Evolutionary conservation across 345 rosid genomes (phyloP), one percentile per base, ranked within the genome.

Genomic region (Salix caprea): DNA sequence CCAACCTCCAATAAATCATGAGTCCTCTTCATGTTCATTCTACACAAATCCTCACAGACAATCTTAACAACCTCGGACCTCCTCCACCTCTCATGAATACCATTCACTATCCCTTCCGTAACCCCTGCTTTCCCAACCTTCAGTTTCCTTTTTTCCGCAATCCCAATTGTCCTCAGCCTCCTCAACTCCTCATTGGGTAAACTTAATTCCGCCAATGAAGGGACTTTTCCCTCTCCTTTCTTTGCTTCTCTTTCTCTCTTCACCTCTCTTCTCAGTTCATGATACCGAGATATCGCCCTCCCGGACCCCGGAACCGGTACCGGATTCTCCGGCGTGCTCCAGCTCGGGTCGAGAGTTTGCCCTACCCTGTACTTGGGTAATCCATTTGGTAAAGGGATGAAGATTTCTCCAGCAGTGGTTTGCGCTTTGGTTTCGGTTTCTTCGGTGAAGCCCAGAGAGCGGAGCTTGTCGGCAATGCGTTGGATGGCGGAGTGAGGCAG

Each of bases 61-160:
- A 95, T 87, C 93, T 86, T 95, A 8, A 93, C 96, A 46, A 95
- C 89, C 76, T 95, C 97, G 16, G 82, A 50, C 69, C 84, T 86
- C 78, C 93, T 87, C 99, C 99, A 95, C 84, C 99, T 86, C 90
- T 95, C 99, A 58, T 95, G 97, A 70, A 93, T 93, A 79, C 97
- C 97, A 85, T 93, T 95, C 78, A 95, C 96, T 19, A 95, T 88
- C 75, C 99, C 99, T 81, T 95, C 99, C 4, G 99, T 95, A 28
- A 95, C 86, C 73, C 99, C 99, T 0, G 94, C 96, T 77, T 91
- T 93, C 37, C 99, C 99, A 8, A 95, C 75, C 85, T 85, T 95
- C 82, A 95, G 74, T 85, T 88, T 91, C 89, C 89, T 83, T 72
- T 78, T 84, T 86, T 89, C 74, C 78, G 78, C 86, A 65, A 95